These are phyloP conservation scores for Sporothrix curviconia DNA, from an alignment of 2,329 filamentous ascomycete species.

Conservation along the genomic window DNA sequence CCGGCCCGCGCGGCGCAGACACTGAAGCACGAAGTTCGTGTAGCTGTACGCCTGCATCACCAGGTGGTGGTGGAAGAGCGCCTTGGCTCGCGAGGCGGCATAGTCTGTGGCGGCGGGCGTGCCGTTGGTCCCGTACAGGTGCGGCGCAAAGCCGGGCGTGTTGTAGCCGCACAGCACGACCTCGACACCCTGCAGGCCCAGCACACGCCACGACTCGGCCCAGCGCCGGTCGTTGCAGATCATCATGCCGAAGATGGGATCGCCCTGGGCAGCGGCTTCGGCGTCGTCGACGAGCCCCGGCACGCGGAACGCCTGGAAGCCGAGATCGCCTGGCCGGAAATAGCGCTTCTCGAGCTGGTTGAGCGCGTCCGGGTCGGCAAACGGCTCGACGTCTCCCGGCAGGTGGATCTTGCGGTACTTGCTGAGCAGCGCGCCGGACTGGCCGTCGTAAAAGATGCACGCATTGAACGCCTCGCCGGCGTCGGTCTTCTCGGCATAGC, in stretches of 20 bases:
- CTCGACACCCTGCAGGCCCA: slow-evolving; percentile 45
- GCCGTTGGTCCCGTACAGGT: slow-evolving; percentile 46
- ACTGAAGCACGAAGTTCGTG: slow-evolving; percentile 44
- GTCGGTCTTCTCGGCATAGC: slow-evolving; percentile 44
- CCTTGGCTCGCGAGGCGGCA: slow-evolving; percentile 34
- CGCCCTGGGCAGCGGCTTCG: slow-evolving; percentile 33
- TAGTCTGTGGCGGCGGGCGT: slow-evolving; percentile 38
- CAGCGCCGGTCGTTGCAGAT: slow-evolving; percentile 50
- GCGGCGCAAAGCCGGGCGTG: slow-evolving; percentile 40
- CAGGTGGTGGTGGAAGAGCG: slow-evolving; percentile 44
- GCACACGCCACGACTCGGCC: slow-evolving; percentile 45
- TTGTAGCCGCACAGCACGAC: slow-evolving; percentile 41
- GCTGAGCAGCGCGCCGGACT: slow-evolving; percentile 34
- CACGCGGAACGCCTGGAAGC: slow-evolving; percentile 47
- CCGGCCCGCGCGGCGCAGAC: slow-evolving; percentile 42
- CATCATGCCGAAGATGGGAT: slow-evolving; percentile 48
- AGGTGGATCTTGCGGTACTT: slow-evolving; percentile 53
- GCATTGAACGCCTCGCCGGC: slow-evolving; percentile 37
- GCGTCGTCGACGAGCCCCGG: slow-evolving; percentile 37
- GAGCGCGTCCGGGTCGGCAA: slow-evolving; percentile 38
- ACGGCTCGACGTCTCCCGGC: slow-evolving; percentile 46
- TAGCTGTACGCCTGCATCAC: slow-evolving; percentile 46
- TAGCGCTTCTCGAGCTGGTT: slow-evolving; percentile 51
- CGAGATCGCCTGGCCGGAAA: slow-evolving; percentile 46
- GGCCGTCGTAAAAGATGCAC: slow-evolving; percentile 44